A percentile compares a stretch with the other conserved stretches of the same genome.
Conservation (phyloP, 306 rosid genomes). For the Begonia fuchsioides region DNA sequence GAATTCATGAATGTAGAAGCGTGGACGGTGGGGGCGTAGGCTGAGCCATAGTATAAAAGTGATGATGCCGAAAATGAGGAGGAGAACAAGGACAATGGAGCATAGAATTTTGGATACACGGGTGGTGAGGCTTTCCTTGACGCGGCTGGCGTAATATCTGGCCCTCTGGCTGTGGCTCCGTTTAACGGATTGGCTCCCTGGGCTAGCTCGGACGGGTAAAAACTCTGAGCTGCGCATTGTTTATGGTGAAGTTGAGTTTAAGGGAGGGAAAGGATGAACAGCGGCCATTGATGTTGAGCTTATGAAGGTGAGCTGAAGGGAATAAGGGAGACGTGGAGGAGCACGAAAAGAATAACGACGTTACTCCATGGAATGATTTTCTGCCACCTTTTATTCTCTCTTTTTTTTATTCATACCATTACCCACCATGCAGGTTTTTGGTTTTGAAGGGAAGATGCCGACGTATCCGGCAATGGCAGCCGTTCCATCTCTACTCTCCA, state of each 20-base stretch:
- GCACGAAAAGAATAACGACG: conserved; percentile 46
- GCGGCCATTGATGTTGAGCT: not conserved
- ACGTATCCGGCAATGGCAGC: too few species aligned
- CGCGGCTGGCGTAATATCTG: conserved; percentile 52
- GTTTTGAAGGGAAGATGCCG: too few species aligned
- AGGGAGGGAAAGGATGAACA: conserved; percentile 4
- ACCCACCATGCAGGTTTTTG: too few species aligned
- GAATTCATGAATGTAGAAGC: conserved; percentile 47
- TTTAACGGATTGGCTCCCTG: conserved; percentile 16
- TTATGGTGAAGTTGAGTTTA: not conserved
- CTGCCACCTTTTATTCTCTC: too few species aligned
- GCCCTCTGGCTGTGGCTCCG: conserved; percentile 59
- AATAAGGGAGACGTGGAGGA: conserved; percentile 4
- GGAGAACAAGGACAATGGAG: conserved; percentile 42
- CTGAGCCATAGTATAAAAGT: conserved; percentile 71
- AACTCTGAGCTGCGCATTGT: conserved; percentile 23
- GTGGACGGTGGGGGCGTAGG: conserved; percentile 80
- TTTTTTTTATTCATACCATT: too few species aligned
- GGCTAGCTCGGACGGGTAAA: conserved; percentile 24
- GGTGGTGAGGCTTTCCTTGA: conserved; percentile 66
- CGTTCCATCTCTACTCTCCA: too few species aligned
- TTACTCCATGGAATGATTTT: too few species aligned
- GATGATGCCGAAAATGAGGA: conserved; percentile 36
- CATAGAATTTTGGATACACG: conserved; percentile 58
- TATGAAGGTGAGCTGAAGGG: conserved; percentile 14